Conservation (phyloP, 2,329 filamentous ascomycete genomes). For the Fusarium xyrophilum region DNA sequence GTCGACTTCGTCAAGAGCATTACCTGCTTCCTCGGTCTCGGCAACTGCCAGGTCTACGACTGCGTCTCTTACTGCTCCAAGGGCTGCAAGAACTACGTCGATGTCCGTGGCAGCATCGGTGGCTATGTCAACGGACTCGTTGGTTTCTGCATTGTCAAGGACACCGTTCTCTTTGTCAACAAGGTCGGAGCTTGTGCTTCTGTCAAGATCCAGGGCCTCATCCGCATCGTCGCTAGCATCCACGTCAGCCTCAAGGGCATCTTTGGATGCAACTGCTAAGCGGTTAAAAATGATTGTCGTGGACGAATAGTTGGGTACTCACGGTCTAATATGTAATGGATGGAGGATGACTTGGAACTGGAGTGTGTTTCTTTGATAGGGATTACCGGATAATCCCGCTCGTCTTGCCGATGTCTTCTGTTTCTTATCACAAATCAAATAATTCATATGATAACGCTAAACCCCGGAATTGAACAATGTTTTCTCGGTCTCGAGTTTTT, state of each 20-base stretch:
- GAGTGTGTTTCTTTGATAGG: slow-evolving; percentile 6
- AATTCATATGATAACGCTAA: slow-evolving; percentile 13
- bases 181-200: slow-evolving; percentile 38
- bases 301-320: neutral
- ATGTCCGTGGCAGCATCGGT: slow-evolving; percentile 43
- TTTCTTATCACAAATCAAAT: neutral
- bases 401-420: slow-evolving; percentile 5
- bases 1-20: slow-evolving; percentile 36
- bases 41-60: slow-evolving; percentile 45
- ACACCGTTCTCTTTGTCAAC: slow-evolving; percentile 42
- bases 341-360: slow-evolving; percentile 4
- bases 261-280: slow-evolving; percentile 48
- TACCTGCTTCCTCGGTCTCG: slow-evolving; percentile 44
- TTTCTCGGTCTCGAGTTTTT: neutral
- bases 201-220: slow-evolving; percentile 42
- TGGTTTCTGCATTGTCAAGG: slow-evolving; percentile 46
- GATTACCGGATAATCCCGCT: slow-evolving; percentile 22
- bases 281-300: neutral
- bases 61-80: slow-evolving; percentile 49
- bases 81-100: slow-evolving; percentile 50
- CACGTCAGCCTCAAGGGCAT: slow-evolving; percentile 41
- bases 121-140: slow-evolving; percentile 41
- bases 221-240: slow-evolving; percentile 46
- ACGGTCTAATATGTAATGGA: slow-evolving; percentile 17
- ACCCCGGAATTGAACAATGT: neutral